Evolutionary conservation across 176 grass and related monocot species (phyloP), one percentile per base, ranked within the genome.

Genomic region (Oryza glaberrima): DNA sequence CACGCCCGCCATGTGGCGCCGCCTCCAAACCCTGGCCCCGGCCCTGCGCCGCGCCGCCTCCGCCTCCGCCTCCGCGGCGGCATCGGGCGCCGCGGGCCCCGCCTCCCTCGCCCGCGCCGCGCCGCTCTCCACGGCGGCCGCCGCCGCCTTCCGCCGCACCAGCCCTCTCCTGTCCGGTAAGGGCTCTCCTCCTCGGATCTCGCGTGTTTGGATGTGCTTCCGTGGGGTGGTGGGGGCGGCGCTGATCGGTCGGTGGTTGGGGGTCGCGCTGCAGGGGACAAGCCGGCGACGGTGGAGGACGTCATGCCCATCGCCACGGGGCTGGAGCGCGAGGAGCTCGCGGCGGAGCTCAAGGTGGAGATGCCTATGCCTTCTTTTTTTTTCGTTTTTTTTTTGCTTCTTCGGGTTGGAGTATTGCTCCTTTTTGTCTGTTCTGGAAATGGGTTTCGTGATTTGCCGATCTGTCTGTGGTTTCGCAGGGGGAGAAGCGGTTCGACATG

Each of bases 401-500:
- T 68, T 61, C 36, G 65, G 80, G 51, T 20, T 68, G 78, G 54
- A 69, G 17, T 20, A 19, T 40, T 82, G 72, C 28, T 6, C 75
- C 26, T 52, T 80, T 49, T 15, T 58, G 32, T 81, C 78, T 44
- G 40, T 73, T 65, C 22, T 43, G 38, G 71, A 19, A 84, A 70
- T 72, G 81, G 40, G 41, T 7, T 41, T 80, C 38, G 19, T 94
- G 66, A 86, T 70, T 77, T 79, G 77, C 83, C 80, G 78, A 88
- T 90, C 79, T 86, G 84, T 45, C 69, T 63, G 51, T 66, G 28
- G 63, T 82, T 83, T 91, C 54, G 74, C 79, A 97, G 95, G 95
- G 92, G 69, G 89, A 83, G 86, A 90, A 97, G 88, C 90, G 95
- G 77, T 97, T 97, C 74, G 95, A 97, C 78, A 94, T 94, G 86